Base-by-base conservation (phyloP, 2,329 filamentous ascomycete species). In the Rutstroemia sp. region DNA sequence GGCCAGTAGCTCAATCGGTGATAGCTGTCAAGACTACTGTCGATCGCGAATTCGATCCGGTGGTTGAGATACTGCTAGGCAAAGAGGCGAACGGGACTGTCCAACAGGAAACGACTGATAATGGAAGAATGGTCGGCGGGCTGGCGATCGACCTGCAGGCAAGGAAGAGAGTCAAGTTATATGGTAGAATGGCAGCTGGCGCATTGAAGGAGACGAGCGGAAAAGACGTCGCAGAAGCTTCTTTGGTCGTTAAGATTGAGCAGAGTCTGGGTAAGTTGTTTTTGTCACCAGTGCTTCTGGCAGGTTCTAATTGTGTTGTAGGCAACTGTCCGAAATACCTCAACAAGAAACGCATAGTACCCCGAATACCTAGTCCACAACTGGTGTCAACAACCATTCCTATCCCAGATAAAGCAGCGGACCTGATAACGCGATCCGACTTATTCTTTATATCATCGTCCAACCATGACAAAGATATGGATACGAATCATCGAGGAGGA, bases 251-350 rank as follows among this genome's bases (percentile, higher is more conserved):
- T 42, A 78, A 79, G 34, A 82, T 94, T 51, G 79, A 86, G 25
- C 85, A 88, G 70, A 87, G 83, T 62, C 66, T 95, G 8, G 80
- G 75, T 74, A 68, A 60, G 65, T 42, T 44, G n/a, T 5, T 18
- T 16, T 10, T 41, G 25, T 10, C 2, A 10, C 14, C 12, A 23
- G 27, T 49, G 12, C 23, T 37, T 8, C 45, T 34, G 23, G 65
- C 27, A 12, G 23, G 37, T 12, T 12, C 18, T 52, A 44, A 56
- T 45, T 23, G 5, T 12, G 8, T 5, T 23, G 5, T 42, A 73
- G 85, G 88, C 0, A 95, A 94, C 64, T 95, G 90, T 65, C 90
- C 90, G 1, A 95, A 95, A 71, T 95, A 95, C 65, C 69, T 95
- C 37, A 94, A 92, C 70, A 82, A 81, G 65, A 91, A 88, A 67